A percentile compares a stretch with the other conserved stretches of the same genome.
Evolutionary conservation across 2,329 filamentous ascomycete genomes (phyloP).

Genomic region (Golovinomyces cichoracearum): DNA sequence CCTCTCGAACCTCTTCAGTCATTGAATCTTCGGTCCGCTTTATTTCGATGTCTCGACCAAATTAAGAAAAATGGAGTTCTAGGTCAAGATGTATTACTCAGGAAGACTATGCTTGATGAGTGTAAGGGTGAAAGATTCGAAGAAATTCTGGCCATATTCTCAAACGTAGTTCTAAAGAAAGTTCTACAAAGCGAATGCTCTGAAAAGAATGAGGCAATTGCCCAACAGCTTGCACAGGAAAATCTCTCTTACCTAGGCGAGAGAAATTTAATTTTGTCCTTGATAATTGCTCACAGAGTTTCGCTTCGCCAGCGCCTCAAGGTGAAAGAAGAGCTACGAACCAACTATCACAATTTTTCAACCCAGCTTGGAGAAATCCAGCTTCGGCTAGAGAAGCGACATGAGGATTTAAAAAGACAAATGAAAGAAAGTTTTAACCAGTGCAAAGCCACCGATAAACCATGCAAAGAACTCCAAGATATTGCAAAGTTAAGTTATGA

Average conservation of each 20-base stretch:
- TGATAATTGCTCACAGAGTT: conserved; percentile 48
- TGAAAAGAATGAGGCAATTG: conserved; percentile 22
- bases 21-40: conserved; percentile 59
- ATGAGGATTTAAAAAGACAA: conserved; percentile 19
- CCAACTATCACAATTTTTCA: conserved; percentile 36
- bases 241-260: conserved; percentile 29
- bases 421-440: conserved; percentile 12
- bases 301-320: conserved; percentile 34
- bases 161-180: conserved; percentile 55
- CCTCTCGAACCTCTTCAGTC: conserved; percentile 76
- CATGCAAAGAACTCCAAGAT: conserved; percentile 26
- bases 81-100: conserved; percentile 51
- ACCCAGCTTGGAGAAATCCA: conserved; percentile 38
- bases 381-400: conserved; percentile 26
- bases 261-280: conserved; percentile 29
- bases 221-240: conserved; percentile 30
- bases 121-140: conserved; percentile 79
- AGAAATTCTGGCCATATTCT: conserved; percentile 64
- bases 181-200: conserved; percentile 22
- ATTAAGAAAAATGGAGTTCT: conserved; percentile 69
- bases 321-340: conserved; percentile 31
- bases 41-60: conserved; percentile 57
- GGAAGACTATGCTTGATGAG: conserved; percentile 92
- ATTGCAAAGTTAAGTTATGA: conserved; percentile 50
- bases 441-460: conserved; percentile 5